Evolutionary conservation across 1,139 yeast species (phyloP).

Genomic region (Ogataea hybrid): DNA sequence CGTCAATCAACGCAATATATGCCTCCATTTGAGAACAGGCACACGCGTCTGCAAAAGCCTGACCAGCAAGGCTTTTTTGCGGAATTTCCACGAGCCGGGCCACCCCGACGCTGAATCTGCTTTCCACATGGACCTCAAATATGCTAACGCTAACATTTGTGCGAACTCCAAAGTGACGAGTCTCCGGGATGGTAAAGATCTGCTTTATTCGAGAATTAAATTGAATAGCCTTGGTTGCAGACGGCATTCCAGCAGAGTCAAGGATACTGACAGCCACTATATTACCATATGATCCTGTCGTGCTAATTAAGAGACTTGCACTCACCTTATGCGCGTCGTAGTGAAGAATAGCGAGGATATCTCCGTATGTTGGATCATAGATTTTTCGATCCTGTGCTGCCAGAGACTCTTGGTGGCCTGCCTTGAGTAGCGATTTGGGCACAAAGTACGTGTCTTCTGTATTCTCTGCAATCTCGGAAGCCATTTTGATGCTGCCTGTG

Average conservation of each 20-base stretch:
- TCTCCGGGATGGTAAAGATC: constrained; percentile 10
- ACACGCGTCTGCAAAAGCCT: constrained; percentile 45
- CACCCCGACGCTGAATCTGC: constrained; percentile 13
- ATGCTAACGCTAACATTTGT: constrained; percentile 9
- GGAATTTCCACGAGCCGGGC: constrained; percentile 29
- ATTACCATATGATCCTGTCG: constrained; percentile 14
- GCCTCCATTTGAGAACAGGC: constrained; percentile 41
- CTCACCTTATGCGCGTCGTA: background rate
- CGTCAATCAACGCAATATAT: constrained; percentile 47
- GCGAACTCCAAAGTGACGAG: constrained; percentile 30
- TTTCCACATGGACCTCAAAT: constrained; percentile 7
- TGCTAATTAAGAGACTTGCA: constrained; percentile 10
- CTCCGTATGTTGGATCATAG: constrained; percentile 19
- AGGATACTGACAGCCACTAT: constrained; percentile 14
- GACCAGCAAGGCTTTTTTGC: constrained; percentile 30
- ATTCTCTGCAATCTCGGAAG: background rate
- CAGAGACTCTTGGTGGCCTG: constrained; percentile 11
- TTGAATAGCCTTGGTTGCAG: constrained; percentile 14
- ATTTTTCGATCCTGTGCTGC: constrained; percentile 5
- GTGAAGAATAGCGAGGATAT: constrained; percentile 4
- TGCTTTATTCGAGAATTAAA: constrained; percentile 40
- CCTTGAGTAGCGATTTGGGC: constrained; percentile 8
- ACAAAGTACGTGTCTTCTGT: constrained; percentile 8
- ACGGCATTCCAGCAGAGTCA: constrained; percentile 3
- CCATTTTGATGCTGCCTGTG: background rate